Evolutionary conservation across 305 asterid species (phyloP).

Genomic region (Andrographis paniculata): DNA sequence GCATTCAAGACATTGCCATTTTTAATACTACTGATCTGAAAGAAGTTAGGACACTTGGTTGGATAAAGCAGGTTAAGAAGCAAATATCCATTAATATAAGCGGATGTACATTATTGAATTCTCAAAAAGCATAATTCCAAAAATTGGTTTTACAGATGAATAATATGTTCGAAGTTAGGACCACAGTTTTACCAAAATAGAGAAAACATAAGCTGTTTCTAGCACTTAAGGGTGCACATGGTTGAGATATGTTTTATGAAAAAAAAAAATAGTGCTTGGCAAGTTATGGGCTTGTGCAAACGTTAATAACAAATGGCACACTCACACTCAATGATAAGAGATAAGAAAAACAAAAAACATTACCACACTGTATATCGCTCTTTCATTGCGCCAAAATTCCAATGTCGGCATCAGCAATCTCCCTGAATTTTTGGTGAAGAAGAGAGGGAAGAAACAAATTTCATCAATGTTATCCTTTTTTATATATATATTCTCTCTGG

Average conservation of each 20-base stretch:
- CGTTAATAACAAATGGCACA: background rate
- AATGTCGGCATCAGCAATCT: conserved; percentile 53
- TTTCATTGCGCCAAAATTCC: conserved; percentile 60
- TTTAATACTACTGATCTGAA: background rate
- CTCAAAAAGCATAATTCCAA: background rate
- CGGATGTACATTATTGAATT: background rate
- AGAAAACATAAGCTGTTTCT: background rate
- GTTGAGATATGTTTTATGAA: no score
- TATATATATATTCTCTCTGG: no score
- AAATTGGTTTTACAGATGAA: background rate
- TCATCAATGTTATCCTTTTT: no score
- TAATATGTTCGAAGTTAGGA: background rate
- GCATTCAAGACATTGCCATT: no score
- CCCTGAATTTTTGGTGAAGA: conserved; percentile 28
- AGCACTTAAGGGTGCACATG: no score
- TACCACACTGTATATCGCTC: conserved; percentile 46
- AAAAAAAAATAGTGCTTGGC: no score
- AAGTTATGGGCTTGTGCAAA: conserved; percentile 5
- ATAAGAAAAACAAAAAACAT: conserved; percentile 18
- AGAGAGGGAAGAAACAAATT: no score
- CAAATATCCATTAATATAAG: conserved; percentile 10
- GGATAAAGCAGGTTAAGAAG: no score
- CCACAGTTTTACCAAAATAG: no score
- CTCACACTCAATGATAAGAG: background rate
- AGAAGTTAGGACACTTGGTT: conserved; percentile 1